Conservation (phyloP, 495 filamentous ascomycete species). For the Sphaerosporella brunnea region DNA sequence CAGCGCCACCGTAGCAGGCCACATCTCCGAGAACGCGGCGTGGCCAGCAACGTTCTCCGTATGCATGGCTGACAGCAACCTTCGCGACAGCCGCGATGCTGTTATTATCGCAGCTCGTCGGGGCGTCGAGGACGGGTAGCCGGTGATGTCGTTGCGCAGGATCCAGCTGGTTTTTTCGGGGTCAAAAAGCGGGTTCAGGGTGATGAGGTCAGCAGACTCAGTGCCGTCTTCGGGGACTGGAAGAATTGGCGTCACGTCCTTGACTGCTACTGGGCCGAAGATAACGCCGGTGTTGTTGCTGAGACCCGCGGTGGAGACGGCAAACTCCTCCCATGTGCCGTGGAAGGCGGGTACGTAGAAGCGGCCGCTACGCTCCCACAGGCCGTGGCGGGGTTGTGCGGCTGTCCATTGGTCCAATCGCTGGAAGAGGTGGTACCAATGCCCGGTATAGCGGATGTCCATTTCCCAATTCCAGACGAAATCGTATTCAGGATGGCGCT, state of each 20-base stretch:
- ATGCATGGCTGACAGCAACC: conserved; percentile 76
- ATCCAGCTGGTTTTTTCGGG: conserved; percentile 78
- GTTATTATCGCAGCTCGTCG: conserved; percentile 81
- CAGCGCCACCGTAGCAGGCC: conserved; percentile 65
- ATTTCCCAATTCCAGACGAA: conserved; percentile 99
- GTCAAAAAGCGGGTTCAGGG: conserved; percentile 85
- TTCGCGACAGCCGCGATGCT: conserved; percentile 60
- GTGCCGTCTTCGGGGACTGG: conserved; percentile 73
- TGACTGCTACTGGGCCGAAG: conserved; percentile 69
- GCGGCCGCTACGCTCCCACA: conserved; percentile 84
- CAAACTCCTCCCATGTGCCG: conserved; percentile 83
- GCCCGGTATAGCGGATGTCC: conserved; percentile 90
- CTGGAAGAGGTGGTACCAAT: conserved; percentile 79
- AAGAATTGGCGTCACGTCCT: conserved; percentile 43
- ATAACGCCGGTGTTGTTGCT: conserved; percentile 55
- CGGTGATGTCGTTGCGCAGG: conserved; percentile 72
- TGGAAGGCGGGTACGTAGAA: conserved; percentile 86
- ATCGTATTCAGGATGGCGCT: conserved; percentile 82
- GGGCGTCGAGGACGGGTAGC: conserved; percentile 55
- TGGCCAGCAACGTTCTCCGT: conserved; percentile 66
- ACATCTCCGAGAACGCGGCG: conserved; percentile 93
- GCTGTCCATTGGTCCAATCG: conserved; percentile 57
- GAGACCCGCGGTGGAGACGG: conserved; percentile 35
- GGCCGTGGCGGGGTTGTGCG: conserved; percentile 67
- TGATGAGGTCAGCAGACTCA: conserved; percentile 85